A percentile compares a stretch with the other conserved stretches of the same genome.
Conservation (phyloP, 345 rosid species). For the Pistacia atlantica region DNA sequence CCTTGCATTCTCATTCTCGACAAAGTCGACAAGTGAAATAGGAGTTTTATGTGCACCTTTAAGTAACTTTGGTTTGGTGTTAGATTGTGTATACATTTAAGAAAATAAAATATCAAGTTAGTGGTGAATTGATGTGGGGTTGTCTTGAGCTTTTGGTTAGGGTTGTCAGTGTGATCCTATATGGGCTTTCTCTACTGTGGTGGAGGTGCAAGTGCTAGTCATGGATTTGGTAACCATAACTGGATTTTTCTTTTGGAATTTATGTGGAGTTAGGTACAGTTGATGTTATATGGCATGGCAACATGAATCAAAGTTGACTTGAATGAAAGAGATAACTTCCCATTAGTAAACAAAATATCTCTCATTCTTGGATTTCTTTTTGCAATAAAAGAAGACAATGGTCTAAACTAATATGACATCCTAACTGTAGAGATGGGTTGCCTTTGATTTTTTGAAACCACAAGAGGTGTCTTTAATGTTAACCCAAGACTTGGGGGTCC, state of each 20-base stretch:
- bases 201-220: background rate
- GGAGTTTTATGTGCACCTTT: background rate
- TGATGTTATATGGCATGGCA: background rate
- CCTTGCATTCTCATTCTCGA: background rate
- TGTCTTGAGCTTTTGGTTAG: background rate
- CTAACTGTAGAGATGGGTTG: background rate
- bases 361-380: background rate
- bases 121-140: background rate
- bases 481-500: background rate
- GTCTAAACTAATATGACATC: background rate
- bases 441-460: background rate
- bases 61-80: background rate
- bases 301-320: background rate
- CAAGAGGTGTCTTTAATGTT: background rate
- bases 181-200: background rate
- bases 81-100: background rate
- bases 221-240: background rate
- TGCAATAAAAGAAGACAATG: background rate
- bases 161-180: background rate
- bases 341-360: no score
- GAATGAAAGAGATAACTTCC: background rate
- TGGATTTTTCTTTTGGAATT: background rate
- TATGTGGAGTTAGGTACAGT: background rate
- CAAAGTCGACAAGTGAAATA: background rate
- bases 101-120: background rate